Evolutionary conservation across 306 rosid genomes (phyloP).

Genomic region (Hippophae gyantsensis): DNA sequence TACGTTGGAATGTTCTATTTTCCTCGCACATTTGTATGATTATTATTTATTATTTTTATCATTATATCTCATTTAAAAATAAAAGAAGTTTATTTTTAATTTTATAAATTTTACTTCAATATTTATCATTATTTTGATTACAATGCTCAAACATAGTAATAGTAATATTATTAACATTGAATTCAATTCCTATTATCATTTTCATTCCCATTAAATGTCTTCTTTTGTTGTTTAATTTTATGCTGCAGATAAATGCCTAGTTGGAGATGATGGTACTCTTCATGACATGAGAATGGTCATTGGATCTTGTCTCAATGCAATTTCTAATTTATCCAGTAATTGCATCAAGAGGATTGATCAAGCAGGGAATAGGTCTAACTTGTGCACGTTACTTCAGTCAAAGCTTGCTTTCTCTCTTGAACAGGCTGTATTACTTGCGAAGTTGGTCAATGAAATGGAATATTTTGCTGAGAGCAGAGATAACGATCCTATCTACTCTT

Average conservation of each 20-base stretch:
- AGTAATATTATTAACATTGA: too few relatives aligned
- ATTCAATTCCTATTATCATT: too few relatives aligned
- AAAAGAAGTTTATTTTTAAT: too few relatives aligned
- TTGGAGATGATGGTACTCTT: slow-evolving; percentile 38
- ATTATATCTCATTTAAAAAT: too few relatives aligned
- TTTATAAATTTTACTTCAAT: too few relatives aligned
- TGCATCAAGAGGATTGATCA: slow-evolving; percentile 63
- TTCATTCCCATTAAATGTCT: not conserved
- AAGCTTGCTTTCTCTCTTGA: slow-evolving; percentile 82
- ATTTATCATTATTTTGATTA: too few relatives aligned
- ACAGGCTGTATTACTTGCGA: slow-evolving; percentile 55
- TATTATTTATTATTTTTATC: too few relatives aligned
- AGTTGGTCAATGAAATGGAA: slow-evolving; percentile 44
- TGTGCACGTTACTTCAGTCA: slow-evolving; percentile 39
- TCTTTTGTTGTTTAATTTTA: slow-evolving; percentile 9
- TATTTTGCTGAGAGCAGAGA: slow-evolving; percentile 32
- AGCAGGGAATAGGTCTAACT: slow-evolving; percentile 37
- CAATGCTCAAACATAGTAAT: too few relatives aligned
- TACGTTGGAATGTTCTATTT: too few relatives aligned
- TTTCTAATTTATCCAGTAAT: slow-evolving; percentile 46
- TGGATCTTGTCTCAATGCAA: slow-evolving; percentile 53
- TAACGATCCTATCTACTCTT: slow-evolving; percentile 24
- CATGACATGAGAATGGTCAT: slow-evolving; percentile 35
- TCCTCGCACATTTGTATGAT: too few relatives aligned
- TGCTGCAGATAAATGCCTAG: slow-evolving; percentile 51